Base-by-base conservation (phyloP, 805 yeast species). In the Candida ulmi region DNA sequence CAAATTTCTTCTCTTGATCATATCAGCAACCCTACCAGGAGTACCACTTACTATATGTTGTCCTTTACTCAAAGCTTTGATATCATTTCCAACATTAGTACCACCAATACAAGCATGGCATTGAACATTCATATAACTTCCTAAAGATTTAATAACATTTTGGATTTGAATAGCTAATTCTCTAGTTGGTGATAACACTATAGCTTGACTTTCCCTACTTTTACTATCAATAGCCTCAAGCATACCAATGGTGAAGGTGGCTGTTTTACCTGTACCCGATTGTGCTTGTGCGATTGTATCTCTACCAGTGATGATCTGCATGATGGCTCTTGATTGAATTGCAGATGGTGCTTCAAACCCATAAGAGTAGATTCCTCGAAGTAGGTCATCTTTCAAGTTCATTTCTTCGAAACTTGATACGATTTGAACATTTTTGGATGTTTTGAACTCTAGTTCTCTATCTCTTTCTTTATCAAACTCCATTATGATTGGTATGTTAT, bases 221-320 rank as follows among this genome's bases (percentile, higher is more conserved):
- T 72, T 76, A 41, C 81, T 70, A 53, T 91, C 95, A 40, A 93
- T 76, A 47, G 78, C 85, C 66, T 93, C 95, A 49, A 93, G 70
- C 73, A 88, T 85, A 19, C 96, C 91, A 51, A 93, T 91, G 48
- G 97, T 76, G 73, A 93, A 93, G 35, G 99, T 93, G 49, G 98
- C 99, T 23, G 99, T 93, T 71, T 93, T 93, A 68, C 99, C 99
- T 36, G 99, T 93, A 68, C 99, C 99, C 28, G 96, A 88, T 69
- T 93, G 99, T 43, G 99, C 98, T 71, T 93, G 99, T 45, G 99
- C 99, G 48, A 93, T 79, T 39, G 90, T 95, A 66, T 93, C 99
- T 65, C 88, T 81, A 41, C 96, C 96, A 59, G 80, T 82, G 55
- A 88, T 83, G 65, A 93, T 90, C 63, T 95, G 99, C 68, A 84